These are phyloP conservation scores for Nepenthes alata DNA, from an alignment of 179 eudicot species.

Conservation along the genomic window DNA sequence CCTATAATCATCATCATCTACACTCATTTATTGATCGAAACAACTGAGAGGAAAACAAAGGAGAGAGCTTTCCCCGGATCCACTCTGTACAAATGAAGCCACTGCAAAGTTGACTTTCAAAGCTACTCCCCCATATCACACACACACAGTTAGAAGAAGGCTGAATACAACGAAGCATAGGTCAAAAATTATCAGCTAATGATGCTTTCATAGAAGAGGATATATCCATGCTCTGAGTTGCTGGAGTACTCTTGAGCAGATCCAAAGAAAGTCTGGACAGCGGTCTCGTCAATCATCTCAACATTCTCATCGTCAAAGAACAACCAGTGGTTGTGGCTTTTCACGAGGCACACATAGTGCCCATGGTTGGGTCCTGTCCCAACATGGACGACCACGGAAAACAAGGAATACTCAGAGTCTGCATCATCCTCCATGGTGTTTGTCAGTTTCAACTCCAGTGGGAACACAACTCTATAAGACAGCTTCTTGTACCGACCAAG, in stretches of 20 bases:
- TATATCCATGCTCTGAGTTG: constrained; percentile 55
- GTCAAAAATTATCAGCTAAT: constrained; percentile 9
- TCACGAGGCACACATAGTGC: constrained; percentile 58
- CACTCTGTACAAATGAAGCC: no score
- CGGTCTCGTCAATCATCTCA: constrained; percentile 65
- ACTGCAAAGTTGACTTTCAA: no score
- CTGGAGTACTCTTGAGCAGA: constrained; percentile 66
- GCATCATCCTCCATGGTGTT: constrained; percentile 54
- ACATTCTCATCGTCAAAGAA: constrained; percentile 67
- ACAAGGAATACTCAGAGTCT: constrained; percentile 55
- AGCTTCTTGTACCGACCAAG: constrained; percentile 55
- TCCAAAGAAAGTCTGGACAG: constrained; percentile 61
- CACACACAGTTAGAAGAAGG: no score
- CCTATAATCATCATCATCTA: no score
- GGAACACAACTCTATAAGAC: constrained; percentile 70
- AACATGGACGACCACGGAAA: constrained; percentile 65
- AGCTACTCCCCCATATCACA: no score
- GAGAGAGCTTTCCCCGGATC: no score
- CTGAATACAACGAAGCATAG: not conserved
- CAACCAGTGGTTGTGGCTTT: constrained; percentile 68
- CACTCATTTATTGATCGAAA: no score
- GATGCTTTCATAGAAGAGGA: constrained; percentile 50
- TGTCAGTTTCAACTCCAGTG: constrained; percentile 56
- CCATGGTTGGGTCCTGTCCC: constrained; percentile 77
- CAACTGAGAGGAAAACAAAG: no score